These are phyloP conservation scores for Schizochytrium sp. DNA, from an alignment of 108 stramenopile species.

Conservation along the genomic window DNA sequence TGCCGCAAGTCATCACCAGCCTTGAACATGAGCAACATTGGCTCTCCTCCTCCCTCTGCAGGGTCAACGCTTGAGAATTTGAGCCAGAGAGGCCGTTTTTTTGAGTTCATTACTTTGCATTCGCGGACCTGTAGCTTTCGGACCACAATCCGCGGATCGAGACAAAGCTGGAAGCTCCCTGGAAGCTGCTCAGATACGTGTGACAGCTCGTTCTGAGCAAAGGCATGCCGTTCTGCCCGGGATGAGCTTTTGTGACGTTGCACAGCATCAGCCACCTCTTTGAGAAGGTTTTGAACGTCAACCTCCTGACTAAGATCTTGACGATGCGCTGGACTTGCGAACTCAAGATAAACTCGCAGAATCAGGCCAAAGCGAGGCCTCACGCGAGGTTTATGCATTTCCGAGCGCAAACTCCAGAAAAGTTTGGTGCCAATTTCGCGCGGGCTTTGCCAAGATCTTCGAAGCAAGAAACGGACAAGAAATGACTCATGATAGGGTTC, in stretches of 20 bases:
- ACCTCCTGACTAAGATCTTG: slow-evolving; percentile 60
- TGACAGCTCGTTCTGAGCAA: slow-evolving; percentile 32
- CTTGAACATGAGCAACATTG: slow-evolving; percentile 71
- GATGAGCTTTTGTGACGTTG: slow-evolving; percentile 13
- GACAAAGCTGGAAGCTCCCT: slow-evolving; percentile 57
- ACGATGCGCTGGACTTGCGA: slow-evolving; percentile 58
- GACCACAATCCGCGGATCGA: slow-evolving; percentile 49
- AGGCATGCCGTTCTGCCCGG: slow-evolving; percentile 1
- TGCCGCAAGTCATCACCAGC: slow-evolving; percentile 80
- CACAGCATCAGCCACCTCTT: slow-evolving; percentile 33
- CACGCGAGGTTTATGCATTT: slow-evolving; percentile 65
- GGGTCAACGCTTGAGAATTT: slow-evolving; percentile 56
- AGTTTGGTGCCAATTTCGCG: slow-evolving; percentile 63
- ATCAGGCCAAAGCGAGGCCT: slow-evolving; percentile 25
- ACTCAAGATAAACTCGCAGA: slow-evolving; percentile 56
- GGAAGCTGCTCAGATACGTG: slow-evolving; percentile 50
- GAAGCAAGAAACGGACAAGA: slow-evolving; percentile 66
- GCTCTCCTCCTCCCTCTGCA: slow-evolving; percentile 23
- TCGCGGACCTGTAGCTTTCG: slow-evolving; percentile 12
- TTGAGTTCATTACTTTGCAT: slow-evolving; percentile 68
- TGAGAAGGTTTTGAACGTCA: slow-evolving; percentile 57
- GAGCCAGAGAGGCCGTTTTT: slow-evolving; percentile 68
- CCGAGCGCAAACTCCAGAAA: slow-evolving; percentile 67
- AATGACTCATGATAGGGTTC: slow-evolving; percentile 69
- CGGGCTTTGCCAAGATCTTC: slow-evolving; percentile 65